Evolutionary conservation across 768 basidiomycete genomes (phyloP), one percentile per base, ranked within the genome.

Genomic region (Termitomyces sp.): DNA sequence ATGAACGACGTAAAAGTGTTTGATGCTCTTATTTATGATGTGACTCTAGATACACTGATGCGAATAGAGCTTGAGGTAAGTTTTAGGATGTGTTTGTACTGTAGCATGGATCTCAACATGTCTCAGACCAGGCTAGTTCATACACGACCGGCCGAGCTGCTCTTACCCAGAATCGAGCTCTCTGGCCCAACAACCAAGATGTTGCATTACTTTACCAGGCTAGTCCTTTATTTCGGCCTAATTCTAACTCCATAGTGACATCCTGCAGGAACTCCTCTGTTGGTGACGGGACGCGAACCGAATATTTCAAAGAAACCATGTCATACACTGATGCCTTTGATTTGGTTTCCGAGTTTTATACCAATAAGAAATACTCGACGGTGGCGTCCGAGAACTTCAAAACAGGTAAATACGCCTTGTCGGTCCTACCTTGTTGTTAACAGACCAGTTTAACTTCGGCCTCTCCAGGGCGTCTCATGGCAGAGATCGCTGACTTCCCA

Each of bases 61-160:
- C 82, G 95, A 13, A 86, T 87, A 8, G 95, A 98, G 71, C 82
- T 97, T 2, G 95, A 97, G 78, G 93, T 89, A 51, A 44, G 75
- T 41, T 26, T 5, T 9, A 14, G n/a, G 35, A 23, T 28, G 16
- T 32, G 30, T 49, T 13, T 9, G 13, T 14, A 18, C 7, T 20
- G 26, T 33, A 14, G 47, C n/a, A 32, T 33, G 18, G 35, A 47
- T 18, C 2, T 43, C 23, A 50, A 16, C 46, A 28, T 14, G 43
- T 30, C 47, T 7, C 64, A 97, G 90, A 98, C 95, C 0, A 78
- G 96, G 47, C 78, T 99, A 61, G 84, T 88, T 2, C 95, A 99
- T 69, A 82, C 86, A 23, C 84, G 83, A 62, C 96, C 96, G 5
- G 79, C 86, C 1, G 96, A 98, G 64, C 72, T 98, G 2, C 76